Evolutionary conservation across 257 asterid genomes (phyloP), one percentile per base, ranked within the genome.

Genomic region (Voacanga thouarsii): DNA sequence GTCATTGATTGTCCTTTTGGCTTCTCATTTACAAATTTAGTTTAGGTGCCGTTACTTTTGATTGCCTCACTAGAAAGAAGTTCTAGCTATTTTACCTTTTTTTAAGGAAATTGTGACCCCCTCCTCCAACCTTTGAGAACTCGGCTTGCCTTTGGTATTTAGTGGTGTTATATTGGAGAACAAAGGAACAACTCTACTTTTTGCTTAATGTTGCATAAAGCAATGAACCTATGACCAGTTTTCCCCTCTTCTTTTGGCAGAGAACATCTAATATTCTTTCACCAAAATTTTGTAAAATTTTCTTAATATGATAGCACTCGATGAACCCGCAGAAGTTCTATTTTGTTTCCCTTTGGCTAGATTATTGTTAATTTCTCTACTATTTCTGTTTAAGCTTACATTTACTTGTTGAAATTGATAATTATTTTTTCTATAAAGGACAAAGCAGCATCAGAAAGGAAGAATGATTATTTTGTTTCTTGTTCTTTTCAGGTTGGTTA

Each of bases 301-400:
- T 44, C 21, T 24, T 26, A 56, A 11, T 55, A 24, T 55, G 24
- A 28, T 16, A 10, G 21, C 44, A 39, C 41, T 69, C 33, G 30
- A 24, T 41, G 70, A 75, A 37, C 51, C 30, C 41, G 15, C 43
- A n/a, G 26, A 71, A n/a, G 60, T 15, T 10, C 28, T 24, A 6
- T n/a, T 23, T 50, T 63, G 26, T 53, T 39, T 1, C 11, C 69
- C 3, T 45, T 61, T 53, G 57, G 23, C 28, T 72, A 12, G 5
- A 15, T 59, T 23, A 11, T 9, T 77, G 19, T 28, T 59, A 37
- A 23, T 28, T 74, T 74, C 37, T 67, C 16, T 53, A 45, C 45
- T 21, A 30, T 74, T 66, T 41, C 71, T 30, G 41, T 79, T 72
- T 72, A 73, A 47, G 37, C 39, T 24, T 24, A 70, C 47, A 16